A percentile compares a stretch with the other conserved stretches of the same genome.
Evolutionary conservation across 495 filamentous ascomycete species (phyloP).

Genomic region (Aspergillus cristatus): DNA sequence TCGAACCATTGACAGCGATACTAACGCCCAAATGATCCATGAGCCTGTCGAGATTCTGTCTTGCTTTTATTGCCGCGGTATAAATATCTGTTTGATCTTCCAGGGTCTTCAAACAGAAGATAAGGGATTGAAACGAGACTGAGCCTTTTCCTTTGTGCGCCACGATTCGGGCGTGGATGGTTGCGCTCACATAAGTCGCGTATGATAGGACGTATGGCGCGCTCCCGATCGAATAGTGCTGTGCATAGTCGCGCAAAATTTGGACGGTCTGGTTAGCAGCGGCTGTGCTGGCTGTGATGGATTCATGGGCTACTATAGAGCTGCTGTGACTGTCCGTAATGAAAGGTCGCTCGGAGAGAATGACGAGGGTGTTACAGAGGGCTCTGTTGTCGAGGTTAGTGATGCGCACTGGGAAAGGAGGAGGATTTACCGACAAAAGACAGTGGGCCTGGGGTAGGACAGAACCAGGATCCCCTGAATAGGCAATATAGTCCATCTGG

Average conservation of each 20-base stretch:
- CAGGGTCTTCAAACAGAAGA: slow-evolving; percentile 13
- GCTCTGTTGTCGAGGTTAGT: slow-evolving; percentile 8
- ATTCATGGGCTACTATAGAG: slow-evolving; percentile 19
- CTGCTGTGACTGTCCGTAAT: slow-evolving; percentile 12
- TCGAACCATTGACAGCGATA: slow-evolving; percentile 1
- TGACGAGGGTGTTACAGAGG: slow-evolving; percentile 20
- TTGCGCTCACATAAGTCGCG: slow-evolving; percentile 26
- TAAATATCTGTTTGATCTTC: slow-evolving; percentile 13
- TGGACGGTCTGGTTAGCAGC: slow-evolving; percentile 24
- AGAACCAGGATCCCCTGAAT: slow-evolving; percentile 5
- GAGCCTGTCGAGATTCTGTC: slow-evolving; percentile 14
- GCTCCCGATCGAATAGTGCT: slow-evolving; percentile 16
- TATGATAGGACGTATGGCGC: slow-evolving; percentile 27
- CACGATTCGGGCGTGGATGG: slow-evolving; percentile 22
- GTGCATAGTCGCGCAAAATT: slow-evolving; percentile 19
- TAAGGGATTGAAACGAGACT: slow-evolving; percentile 13
- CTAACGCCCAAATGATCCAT: slow-evolving; percentile 10
- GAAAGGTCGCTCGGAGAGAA: slow-evolving; percentile 20
- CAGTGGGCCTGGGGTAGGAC: slow-evolving; percentile 15
- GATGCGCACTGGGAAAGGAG: too few relatives aligned
- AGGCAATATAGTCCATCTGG: slow-evolving; percentile 16
- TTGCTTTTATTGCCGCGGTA: slow-evolving; percentile 16
- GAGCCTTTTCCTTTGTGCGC: slow-evolving; percentile 17
- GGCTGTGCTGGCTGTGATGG: slow-evolving; percentile 18
- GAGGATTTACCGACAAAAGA: slow-evolving; percentile 19